Base-by-base conservation (phyloP, 1,139 yeast species). In the Candida tunisiensis region DNA sequence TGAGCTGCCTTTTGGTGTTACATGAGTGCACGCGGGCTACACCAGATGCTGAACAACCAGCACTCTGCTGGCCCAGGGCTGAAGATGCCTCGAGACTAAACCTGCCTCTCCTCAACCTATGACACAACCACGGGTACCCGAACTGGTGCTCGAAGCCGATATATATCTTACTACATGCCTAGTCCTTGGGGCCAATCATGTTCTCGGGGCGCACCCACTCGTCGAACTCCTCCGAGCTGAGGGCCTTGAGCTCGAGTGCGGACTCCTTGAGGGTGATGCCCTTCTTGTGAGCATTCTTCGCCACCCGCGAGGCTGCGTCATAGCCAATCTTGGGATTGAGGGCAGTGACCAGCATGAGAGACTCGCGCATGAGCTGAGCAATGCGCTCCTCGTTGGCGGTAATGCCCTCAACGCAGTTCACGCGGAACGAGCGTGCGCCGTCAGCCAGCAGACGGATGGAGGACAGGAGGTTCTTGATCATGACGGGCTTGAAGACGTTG, bases 301-400 rank as follows among this genome's bases (percentile, higher is more conserved):
- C 98, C 31, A 83, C 88, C 69, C 85, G 83, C 35, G 95, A 82
- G 32, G 98, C 96, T 43, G 74, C 69, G 53, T 88, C 98, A 60
- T 88, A 88, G 46, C 98, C 98, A 47, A 88, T 88, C 72, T 85
- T 83, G 44, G 98, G 96, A 70, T 88, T 91, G 53, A 88, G 71
- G 18, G 98, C 96, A 33, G 98, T 88, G 29, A 88, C 98, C 61
- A 88, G 69, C 98, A 88, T 88, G 53, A 88, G 70, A 8, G 95
- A 82, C 60, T 88, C 94, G 53, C 80, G 79, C 65, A 88, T 65
- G 37, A 78, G 65, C 60, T 88, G 82, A 43, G 68, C 68, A 45
- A 88, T 88, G 57, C 80, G 79, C 42, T 75, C 83, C 41, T 62
- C 69, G 65, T 91, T 88, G 45, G 98, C 98, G 38, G 57, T 47